Conservation (phyloP, 257 asterid species). For the Solanum verrucosum region DNA sequence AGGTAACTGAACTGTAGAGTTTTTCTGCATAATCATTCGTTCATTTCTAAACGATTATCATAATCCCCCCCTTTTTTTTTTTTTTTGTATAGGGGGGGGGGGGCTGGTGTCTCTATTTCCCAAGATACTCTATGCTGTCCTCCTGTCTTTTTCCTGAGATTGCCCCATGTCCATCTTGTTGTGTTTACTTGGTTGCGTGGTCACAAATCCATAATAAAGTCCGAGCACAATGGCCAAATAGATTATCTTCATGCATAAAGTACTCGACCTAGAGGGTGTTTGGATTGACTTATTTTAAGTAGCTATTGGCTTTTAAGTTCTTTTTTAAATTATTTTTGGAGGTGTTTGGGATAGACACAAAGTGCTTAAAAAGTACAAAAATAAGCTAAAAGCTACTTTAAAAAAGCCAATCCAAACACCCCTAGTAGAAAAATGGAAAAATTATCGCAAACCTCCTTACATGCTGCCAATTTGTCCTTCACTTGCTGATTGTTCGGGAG, state of each 20-base stretch:
- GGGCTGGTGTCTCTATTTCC: background rate
- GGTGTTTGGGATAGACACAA: background rate
- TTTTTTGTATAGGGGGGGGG: background rate
- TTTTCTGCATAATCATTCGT: background rate
- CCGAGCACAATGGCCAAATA: background rate
- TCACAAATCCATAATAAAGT: background rate
- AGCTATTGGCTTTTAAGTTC: background rate
- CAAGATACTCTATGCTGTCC: background rate
- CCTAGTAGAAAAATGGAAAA: background rate
- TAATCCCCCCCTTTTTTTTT: background rate
- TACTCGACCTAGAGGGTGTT: background rate
- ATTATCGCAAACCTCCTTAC: background rate
- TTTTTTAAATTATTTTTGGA: background rate
- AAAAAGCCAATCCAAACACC: background rate
- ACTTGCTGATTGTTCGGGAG: background rate
- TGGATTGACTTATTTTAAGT: background rate
- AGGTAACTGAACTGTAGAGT: constrained; percentile 35
- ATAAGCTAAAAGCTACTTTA: background rate
- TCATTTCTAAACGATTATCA: background rate
- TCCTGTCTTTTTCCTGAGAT: background rate
- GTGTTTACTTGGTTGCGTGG: background rate
- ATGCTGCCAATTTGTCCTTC: background rate
- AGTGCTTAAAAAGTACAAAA: too few species aligned
- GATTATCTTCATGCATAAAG: background rate
- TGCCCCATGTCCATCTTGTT: background rate